phyloP scores from a whole-genome alignment of 176 grass and related monocot genomes.

The Aegilops sharonensis region DNA sequence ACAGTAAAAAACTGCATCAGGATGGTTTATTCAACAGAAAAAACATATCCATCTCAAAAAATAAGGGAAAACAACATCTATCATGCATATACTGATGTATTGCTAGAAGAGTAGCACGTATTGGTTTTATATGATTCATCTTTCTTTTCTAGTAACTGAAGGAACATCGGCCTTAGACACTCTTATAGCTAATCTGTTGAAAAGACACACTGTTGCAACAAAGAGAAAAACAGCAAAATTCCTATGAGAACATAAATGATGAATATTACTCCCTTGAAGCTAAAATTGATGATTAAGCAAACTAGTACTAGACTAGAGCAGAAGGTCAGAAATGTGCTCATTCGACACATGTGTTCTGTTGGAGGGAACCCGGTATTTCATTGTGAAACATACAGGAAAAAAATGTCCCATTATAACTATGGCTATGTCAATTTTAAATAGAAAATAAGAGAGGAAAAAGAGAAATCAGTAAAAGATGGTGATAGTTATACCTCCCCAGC shows the following conservation, averaged over 20 bases:
- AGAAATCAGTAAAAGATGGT: neutral
- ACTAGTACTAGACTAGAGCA: neutral
- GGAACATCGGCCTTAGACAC: neutral
- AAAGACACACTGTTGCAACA: neutral
- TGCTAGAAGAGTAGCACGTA: no score
- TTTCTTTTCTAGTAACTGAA: neutral
- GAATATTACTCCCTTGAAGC: neutral
- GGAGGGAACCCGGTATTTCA: neutral
- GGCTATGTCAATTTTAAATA: no score
- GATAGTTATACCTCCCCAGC: neutral
- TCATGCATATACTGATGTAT: no score
- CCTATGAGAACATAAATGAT: neutral
- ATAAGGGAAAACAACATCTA: no score
- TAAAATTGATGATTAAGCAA: neutral
- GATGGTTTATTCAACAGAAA: neutral
- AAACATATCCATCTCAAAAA: neutral
- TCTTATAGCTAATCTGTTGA: neutral
- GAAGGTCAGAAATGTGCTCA: neutral
- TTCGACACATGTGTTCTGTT: neutral
- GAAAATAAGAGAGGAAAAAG: no score
- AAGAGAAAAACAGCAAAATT: neutral
- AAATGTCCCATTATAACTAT: no score
- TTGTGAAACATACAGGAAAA: neutral
- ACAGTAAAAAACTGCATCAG: neutral
- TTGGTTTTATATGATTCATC: no score